Evolutionary conservation across 2,329 filamentous ascomycete genomes (phyloP).

Genomic region (Xylogone sp.): DNA sequence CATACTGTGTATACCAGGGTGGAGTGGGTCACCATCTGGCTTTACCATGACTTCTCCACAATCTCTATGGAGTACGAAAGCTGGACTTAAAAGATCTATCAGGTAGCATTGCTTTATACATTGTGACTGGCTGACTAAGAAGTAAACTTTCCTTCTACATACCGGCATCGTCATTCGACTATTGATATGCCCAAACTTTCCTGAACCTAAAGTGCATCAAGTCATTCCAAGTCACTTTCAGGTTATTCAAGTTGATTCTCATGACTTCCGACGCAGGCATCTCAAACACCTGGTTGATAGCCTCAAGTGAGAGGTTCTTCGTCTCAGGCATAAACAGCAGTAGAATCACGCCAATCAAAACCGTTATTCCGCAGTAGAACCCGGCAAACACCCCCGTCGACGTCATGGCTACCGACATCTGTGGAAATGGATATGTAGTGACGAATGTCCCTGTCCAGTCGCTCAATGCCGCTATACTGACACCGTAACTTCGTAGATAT

Average conservation of each 20-base stretch:
- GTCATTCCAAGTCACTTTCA: neutral
- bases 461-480: neutral
- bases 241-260: neutral
- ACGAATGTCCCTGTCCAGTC: neutral
- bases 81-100: no score
- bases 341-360: neutral
- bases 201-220: neutral
- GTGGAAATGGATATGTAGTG: neutral
- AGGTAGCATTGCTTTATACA: no score
- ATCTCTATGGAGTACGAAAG: no score
- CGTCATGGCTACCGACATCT: neutral
- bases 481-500: neutral
- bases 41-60: no score
- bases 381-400: neutral
- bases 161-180: no score
- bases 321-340: neutral
- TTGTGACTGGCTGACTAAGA: no score
- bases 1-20: no score
- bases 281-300: neutral
- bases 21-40: no score
- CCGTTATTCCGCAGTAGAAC: neutral
- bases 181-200: neutral
- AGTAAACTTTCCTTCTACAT: no score
- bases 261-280: neutral
- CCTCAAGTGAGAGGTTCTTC: neutral